Conservation (phyloP, 1,284 basidiomycete species). For the Irpex lacteus region DNA sequence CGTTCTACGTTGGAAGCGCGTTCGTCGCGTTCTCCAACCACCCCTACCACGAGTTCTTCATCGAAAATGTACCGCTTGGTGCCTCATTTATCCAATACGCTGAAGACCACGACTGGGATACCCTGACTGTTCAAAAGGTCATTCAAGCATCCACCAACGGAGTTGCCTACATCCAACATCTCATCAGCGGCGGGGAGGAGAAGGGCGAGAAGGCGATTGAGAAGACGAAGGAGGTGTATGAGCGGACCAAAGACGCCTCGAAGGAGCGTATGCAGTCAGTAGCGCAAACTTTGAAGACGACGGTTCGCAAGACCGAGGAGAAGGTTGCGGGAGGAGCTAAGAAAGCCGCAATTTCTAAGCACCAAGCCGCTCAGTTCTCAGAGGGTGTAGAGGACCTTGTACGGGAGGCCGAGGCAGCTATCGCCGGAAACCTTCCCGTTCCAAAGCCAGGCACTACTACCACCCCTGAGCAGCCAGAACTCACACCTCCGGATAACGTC, state of each 20-base stretch:
- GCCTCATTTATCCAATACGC: conserved; percentile 77
- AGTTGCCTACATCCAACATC: conserved; percentile 45
- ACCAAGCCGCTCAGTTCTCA: conserved; percentile 51
- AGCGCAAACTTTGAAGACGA: conserved; percentile 47
- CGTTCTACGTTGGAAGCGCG: conserved; percentile 80
- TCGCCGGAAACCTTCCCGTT: conserved; percentile 43
- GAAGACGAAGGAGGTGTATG: conserved; percentile 35
- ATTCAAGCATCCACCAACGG: conserved; percentile 50
- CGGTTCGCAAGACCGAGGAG: conserved; percentile 40
- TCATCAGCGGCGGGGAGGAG: conserved; percentile 25
- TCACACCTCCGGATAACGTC: conserved; percentile 25
- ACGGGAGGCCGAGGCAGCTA: conserved; percentile 64
- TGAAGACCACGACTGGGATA: conserved; percentile 78
- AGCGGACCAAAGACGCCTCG: conserved; percentile 39
- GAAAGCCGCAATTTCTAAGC: conserved; percentile 43
- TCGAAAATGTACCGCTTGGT: conserved; percentile 76
- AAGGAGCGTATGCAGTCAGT: conserved; percentile 49
- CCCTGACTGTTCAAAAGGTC: conserved; percentile 58
- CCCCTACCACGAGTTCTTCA: conserved; percentile 79
- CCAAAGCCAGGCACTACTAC: conserved; percentile 31
- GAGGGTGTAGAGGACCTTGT: conserved; percentile 67
- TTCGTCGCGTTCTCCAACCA: conserved; percentile 74
- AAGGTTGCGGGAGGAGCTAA: conserved; percentile 36
- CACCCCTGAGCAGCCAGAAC: conserved; percentile 30
- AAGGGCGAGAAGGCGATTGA: conserved; percentile 31